Conservation (phyloP, 2,329 filamentous ascomycete species). For the Colletotrichum simmondsii region DNA sequence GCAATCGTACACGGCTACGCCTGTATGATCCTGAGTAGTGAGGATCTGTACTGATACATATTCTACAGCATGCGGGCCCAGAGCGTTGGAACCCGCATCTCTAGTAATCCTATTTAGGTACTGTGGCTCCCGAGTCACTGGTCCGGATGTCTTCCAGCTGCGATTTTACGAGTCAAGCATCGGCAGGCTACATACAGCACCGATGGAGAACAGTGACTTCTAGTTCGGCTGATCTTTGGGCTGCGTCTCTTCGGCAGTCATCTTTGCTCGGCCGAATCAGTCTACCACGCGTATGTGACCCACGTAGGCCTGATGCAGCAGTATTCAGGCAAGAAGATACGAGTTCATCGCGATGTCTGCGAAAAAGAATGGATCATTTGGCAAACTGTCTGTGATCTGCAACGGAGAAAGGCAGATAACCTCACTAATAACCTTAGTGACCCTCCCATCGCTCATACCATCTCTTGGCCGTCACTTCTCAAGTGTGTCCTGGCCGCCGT, state of each 20-base stretch:
- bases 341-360: neutral
- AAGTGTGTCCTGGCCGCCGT: conserved; percentile 4
- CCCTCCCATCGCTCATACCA: neutral
- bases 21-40: neutral
- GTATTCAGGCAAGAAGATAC: neutral
- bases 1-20: neutral
- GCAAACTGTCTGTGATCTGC: neutral
- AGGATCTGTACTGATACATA: neutral
- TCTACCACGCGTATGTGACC: neutral
- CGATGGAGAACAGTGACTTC: neutral
- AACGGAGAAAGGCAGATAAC: neutral
- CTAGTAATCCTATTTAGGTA: neutral
- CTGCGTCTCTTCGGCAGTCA: neutral
- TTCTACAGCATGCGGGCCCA: neutral
- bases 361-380: neutral
- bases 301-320: neutral
- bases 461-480: conserved; percentile 16
- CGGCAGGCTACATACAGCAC: neutral
- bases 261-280: neutral
- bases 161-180: conserved; percentile 21
- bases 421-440: neutral
- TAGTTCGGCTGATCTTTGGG: neutral
- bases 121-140: conserved; percentile 19
- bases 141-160: conserved; percentile 11
- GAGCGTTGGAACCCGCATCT: neutral